Evolutionary conservation across 352 stramenopile genomes (phyloP).

Genomic region (Phytopythium delawarense): DNA sequence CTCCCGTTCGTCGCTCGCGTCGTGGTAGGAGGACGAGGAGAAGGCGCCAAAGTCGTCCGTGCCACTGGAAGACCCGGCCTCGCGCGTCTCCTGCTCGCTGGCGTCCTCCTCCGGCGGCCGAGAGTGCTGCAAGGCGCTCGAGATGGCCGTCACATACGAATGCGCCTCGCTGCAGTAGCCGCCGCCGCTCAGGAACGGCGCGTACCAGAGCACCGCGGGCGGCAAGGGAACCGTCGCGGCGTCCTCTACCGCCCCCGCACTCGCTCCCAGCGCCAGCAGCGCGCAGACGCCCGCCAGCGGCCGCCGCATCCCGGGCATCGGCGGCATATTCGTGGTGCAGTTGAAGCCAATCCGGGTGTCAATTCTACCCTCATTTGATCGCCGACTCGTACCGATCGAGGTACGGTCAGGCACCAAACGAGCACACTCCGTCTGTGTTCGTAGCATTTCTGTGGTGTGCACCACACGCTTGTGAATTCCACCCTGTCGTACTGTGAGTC

Average conservation of each 20-base stretch:
- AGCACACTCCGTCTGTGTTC: no score
- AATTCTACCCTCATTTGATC: no score
- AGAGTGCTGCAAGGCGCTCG: slow-evolving; percentile 19
- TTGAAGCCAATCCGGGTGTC: neutral
- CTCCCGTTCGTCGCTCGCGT: neutral
- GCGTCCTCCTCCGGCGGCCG: neutral
- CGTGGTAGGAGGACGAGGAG: neutral
- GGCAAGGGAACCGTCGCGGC: neutral
- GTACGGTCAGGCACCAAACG: no score
- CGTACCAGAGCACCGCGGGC: slow-evolving; percentile 81
- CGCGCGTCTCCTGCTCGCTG: no score
- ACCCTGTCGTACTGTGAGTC: no score
- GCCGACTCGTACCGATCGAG: no score
- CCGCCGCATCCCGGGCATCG: neutral
- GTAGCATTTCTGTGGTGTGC: no score
- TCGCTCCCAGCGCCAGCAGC: slow-evolving; percentile 5
- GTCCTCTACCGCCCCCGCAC: neutral
- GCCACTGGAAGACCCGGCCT: neutral
- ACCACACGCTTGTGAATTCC: no score
- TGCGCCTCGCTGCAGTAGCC: slow-evolving; percentile 92
- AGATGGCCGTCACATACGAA: slow-evolving; percentile 76
- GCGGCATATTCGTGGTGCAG: neutral
- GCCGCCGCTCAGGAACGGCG: slow-evolving; percentile 89
- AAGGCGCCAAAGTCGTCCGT: neutral
- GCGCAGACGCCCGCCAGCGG: neutral